phyloP scores from a whole-genome alignment of 306 rosid species.

The Fragaria iinumae region DNA sequence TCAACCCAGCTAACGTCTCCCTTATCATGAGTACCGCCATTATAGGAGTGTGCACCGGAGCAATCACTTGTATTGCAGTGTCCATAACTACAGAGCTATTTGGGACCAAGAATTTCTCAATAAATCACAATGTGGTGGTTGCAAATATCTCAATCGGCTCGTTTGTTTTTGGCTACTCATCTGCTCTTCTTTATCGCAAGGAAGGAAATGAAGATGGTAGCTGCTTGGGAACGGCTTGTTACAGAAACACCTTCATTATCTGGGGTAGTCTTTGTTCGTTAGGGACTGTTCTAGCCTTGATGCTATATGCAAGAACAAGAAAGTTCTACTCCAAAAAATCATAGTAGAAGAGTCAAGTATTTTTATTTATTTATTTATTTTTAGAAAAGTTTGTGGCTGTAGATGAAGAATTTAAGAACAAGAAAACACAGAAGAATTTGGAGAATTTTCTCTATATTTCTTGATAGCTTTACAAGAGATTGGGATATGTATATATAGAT shows the following conservation, averaged over 20 bases:
- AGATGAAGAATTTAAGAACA: not conserved
- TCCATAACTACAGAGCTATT: constrained; percentile 72
- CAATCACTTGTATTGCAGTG: constrained; percentile 65
- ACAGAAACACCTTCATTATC: constrained; percentile 47
- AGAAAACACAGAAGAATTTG: too few species aligned
- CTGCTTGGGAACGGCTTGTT: constrained; percentile 77
- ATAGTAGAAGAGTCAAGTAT: not conserved
- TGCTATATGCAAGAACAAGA: constrained; percentile 50
- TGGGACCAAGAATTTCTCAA: constrained; percentile 61
- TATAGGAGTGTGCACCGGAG: constrained; percentile 77
- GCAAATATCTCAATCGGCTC: constrained; percentile 84
- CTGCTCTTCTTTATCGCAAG: constrained; percentile 51
- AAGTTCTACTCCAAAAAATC: constrained; percentile 47
- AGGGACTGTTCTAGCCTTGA: constrained; percentile 54
- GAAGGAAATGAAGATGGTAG: constrained; percentile 42
- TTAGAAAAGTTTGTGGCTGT: not conserved
- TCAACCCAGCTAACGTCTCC: constrained; percentile 32
- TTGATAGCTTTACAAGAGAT: too few species aligned
- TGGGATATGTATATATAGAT: too few species aligned
- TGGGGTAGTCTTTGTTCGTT: constrained; percentile 63
- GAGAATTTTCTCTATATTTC: too few species aligned
- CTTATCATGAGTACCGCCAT: constrained; percentile 58
- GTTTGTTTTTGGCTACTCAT: constrained; percentile 50
- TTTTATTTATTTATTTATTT: not conserved
- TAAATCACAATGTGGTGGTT: constrained; percentile 81